Evolutionary conservation across 140 eudicot genomes (phyloP), one percentile per base, ranked within the genome.

Genomic region (Senecio squalidus): DNA sequence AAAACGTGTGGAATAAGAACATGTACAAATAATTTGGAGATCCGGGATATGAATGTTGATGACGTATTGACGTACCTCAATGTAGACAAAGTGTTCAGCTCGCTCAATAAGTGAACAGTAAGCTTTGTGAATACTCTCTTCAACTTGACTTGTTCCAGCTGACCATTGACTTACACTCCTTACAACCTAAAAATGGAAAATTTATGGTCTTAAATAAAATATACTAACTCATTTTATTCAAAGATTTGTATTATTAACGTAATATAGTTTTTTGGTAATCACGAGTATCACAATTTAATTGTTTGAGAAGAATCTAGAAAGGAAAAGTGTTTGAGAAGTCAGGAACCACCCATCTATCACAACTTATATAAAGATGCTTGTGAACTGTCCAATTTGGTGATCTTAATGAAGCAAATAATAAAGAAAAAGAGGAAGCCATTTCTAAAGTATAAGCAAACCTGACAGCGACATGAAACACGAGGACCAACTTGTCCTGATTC

Each of bases 131-230:
- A 92, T 84, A 67, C 98, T 92, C 61, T 86, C 92, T 75, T 92
- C 98, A 63, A 82, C 86, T 82, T 92, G 98, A 71, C 98, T 84
- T 33, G 98, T 92, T 21, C 98, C 98, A 60, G 96, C 98, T 48
- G 98, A 92, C 98, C 98, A 92, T 52, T 87, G 98, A 66, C 95
- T 87, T 64, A 87, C 98, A 66, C 98, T 92, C 74, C 98, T 79
- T 43, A 92, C 62, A 46, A 92, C 80, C 96, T 91, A 80, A 55
- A 66, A 78, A 29, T 1, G 5, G 23, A 22, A 49, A 65, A 40
- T 26, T 21, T 39, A 13, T 20, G 63, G 62, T 59, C 22, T 36
- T 29, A 29, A 20, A 39, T 70, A 4, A 38, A 15, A 24, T 3
- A 38, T n/a, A 4, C 3, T 11, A 68, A 30, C 43, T 23, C 20